These are phyloP conservation scores for Trematosphaeria pertusa DNA, from an alignment of 2,329 filamentous ascomycete species.

Conservation along the genomic window DNA sequence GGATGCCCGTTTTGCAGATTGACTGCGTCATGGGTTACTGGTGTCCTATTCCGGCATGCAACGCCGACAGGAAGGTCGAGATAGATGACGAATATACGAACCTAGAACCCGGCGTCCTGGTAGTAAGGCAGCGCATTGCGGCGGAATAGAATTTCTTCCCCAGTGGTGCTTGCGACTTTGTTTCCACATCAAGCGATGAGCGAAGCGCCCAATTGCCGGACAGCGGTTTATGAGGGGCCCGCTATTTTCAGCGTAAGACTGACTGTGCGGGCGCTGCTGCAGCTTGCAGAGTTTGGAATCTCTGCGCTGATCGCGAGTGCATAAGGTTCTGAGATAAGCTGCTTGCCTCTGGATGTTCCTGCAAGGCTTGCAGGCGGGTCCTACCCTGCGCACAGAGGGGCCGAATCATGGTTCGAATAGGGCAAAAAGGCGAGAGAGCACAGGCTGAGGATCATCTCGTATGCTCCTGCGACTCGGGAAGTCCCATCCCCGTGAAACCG, in stretches of 20 bases:
- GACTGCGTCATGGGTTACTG: background rate
- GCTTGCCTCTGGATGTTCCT: constrained; percentile 8
- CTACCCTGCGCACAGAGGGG: constrained; percentile 5
- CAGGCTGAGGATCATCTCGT: background rate
- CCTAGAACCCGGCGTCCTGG: background rate
- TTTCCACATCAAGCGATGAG: background rate
- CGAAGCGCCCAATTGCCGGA: background rate
- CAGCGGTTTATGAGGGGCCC: background rate
- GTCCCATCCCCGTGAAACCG: no score
- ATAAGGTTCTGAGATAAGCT: constrained; percentile 25
- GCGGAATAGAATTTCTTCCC: background rate
- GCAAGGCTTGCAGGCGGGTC: constrained; percentile 2
- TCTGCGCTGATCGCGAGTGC: constrained; percentile 7
- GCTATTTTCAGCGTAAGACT: constrained; percentile 10
- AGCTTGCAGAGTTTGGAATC: constrained; percentile 2
- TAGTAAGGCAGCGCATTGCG: background rate
- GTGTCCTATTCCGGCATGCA: no score
- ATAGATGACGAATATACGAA: no score
- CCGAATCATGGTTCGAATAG: constrained; percentile 3
- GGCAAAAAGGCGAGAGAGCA: constrained; percentile 9
- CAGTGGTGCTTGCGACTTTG: background rate
- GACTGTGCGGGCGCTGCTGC: constrained; percentile 7
- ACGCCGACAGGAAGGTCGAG: no score
- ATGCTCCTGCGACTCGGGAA: background rate
- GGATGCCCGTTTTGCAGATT: background rate